These are phyloP conservation scores for Naganishia cerealis DNA, from an alignment of 1,284 basidiomycete species.

Conservation along the genomic window DNA sequence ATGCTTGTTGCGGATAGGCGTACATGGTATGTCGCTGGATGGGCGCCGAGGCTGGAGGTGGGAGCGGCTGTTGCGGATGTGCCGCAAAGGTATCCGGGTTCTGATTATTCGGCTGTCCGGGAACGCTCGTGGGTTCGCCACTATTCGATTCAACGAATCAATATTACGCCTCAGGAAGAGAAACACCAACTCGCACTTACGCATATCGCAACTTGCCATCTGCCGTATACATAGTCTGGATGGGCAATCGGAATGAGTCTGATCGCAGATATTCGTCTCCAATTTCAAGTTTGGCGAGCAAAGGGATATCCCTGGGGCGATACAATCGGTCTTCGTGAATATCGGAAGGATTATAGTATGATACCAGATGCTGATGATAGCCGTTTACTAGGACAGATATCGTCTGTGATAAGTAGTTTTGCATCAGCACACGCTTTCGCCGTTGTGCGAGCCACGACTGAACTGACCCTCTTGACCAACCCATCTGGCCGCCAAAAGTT, in stretches of 20 bases:
- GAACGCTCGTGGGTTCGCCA: conserved; percentile 21
- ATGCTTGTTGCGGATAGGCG: conserved; percentile 8
- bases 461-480: conserved; percentile 86
- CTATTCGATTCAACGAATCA: not conserved
- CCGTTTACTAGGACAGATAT: conserved; percentile 84
- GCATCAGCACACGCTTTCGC: conserved; percentile 30
- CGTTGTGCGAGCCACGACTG: not conserved
- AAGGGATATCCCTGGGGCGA: conserved; percentile 81
- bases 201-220: conserved; percentile 80
- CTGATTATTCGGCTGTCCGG: conserved; percentile 17
- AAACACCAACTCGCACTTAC: conserved; percentile 37
- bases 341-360: conserved; percentile 92
- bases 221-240: conserved; percentile 76
- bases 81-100: conserved; percentile 3
- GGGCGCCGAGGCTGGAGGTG: conserved; percentile 12
- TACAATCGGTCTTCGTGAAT: conserved; percentile 82
- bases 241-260: conserved; percentile 84
- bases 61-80: not conserved
- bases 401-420: conserved; percentile 61
- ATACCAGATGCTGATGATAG: conserved; percentile 89
- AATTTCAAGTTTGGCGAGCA: conserved; percentile 81
- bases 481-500: conserved; percentile 54
- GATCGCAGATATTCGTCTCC: conserved; percentile 85
- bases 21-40: conserved; percentile 15
- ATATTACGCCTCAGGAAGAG: not conserved